A percentile compares a stretch with the other conserved stretches of the same genome.
Conservation (phyloP, 164 flowering plant genomes). For the Kingdonia uniflora region DNA sequence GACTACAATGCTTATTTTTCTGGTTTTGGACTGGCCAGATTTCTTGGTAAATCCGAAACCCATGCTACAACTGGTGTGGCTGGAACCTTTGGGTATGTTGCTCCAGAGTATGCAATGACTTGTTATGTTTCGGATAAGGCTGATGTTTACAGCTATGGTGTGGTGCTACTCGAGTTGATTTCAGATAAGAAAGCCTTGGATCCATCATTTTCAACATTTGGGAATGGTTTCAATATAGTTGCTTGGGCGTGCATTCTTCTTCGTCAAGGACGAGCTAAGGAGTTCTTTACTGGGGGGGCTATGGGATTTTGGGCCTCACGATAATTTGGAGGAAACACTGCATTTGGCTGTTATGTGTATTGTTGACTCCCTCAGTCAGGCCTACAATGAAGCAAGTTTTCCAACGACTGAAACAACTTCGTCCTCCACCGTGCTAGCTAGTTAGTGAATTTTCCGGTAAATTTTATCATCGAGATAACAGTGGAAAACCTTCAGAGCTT, state of each 20-base stretch:
- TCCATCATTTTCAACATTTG: conserved; percentile 75
- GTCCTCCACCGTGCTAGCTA: conserved; percentile 61
- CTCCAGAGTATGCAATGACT: conserved; percentile 96
- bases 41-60: conserved; percentile 83
- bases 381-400: conserved; percentile 94
- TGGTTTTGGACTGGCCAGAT: conserved; percentile 84
- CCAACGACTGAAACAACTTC: conserved; percentile 69
- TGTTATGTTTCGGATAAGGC: conserved; percentile 94
- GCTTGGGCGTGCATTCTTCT: conserved; percentile 87
- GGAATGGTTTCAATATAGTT: conserved; percentile 89
- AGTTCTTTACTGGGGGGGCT: conserved; percentile 71
- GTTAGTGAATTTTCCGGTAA: background rate
- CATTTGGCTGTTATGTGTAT: conserved; percentile 87
- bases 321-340: conserved; percentile 67
- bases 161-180: conserved; percentile 72
- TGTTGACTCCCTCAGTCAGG: conserved; percentile 69
- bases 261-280: conserved; percentile 80
- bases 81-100: conserved; percentile 91
- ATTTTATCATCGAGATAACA: too few species aligned
- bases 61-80: conserved; percentile 97
- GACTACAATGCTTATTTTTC: conserved; percentile 80
- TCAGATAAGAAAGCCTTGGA: conserved; percentile 90
- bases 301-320: conserved; percentile 87
- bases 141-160: conserved; percentile 91
- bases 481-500: too few species aligned